Evolutionary conservation across 2,329 filamentous ascomycete genomes (phyloP), one percentile per base, ranked within the genome.

Genomic region (Aspergillus novoparasiticus): DNA sequence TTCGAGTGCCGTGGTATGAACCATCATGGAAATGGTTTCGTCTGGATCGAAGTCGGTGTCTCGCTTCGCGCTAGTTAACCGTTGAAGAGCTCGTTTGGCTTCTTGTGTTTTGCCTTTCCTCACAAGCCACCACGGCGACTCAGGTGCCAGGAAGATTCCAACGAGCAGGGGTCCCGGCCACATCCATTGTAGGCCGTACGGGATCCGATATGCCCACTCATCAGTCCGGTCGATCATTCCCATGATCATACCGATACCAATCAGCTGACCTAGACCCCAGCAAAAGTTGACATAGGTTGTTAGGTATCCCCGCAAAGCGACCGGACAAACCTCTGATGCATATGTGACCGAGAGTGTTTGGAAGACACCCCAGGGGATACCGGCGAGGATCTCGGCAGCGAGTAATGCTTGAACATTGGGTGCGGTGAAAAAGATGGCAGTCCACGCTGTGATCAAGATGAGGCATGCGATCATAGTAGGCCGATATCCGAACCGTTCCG

Each of bases 1-100:
- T 75, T 96, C 93, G 12, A 96, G 81, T 0, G 90, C 90, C 0
- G 91, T 94, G 0, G 93, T 97, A 74, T 96, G 92, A 1, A 93
- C 87, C 91, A 97, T 96, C 92, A 96, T 96, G 71, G 91, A 89
- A 57, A 96, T 84, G 0, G 92, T 95, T 79, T 95, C 92, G 66
- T 96, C 90, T 12, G 90, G 86, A 71, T 96, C 87, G 70, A 95
- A 94, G 64, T 90, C 85, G 0, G 87, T 89, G 64, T 92, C 89
- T 2, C 70, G 66, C 9, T 76, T 71, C 16, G 75, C 56, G 69
- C 78, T 79, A 4, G 85, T 84, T 62, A 89, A 68, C 61, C 81
- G 73, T 56, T 74, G 67, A 30, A 80, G 69, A 6, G 78, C 65
- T 56, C 75, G 76, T 68, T 83, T 84, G 23, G 82, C 82, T 36